phyloP scores from a whole-genome alignment of 164 flowering plant genomes.

The Vitis rotundifolia region DNA sequence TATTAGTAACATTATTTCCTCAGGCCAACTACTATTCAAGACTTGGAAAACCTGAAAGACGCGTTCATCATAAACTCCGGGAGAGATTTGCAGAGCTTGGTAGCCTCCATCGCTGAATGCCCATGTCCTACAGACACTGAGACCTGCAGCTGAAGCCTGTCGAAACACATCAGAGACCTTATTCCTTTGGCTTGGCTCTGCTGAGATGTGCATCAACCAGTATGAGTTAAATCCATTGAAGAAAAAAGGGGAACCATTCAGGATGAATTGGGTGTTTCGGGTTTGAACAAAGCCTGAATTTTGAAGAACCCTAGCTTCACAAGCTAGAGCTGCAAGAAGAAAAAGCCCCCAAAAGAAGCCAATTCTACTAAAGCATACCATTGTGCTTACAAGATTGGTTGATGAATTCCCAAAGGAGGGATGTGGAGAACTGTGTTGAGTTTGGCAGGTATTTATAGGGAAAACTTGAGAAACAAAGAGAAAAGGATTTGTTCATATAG shows the following conservation, averaged over 20 bases:
- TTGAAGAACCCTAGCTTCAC: constrained; percentile 4
- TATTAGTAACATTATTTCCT: no score
- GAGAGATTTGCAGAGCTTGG: constrained; percentile 46
- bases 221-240: constrained; percentile 58
- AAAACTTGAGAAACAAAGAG: no score
- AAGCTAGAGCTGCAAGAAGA: constrained; percentile 32
- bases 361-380: background rate
- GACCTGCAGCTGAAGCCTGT: constrained; percentile 36
- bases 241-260: constrained; percentile 28
- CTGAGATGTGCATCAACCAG: constrained; percentile 52
- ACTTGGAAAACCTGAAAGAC: constrained; percentile 35
- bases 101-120: constrained; percentile 53
- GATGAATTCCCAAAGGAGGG: background rate
- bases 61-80: constrained; percentile 37
- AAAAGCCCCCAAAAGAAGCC: constrained; percentile 23
- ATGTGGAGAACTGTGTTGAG: background rate
- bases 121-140: constrained; percentile 50
- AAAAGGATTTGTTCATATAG: background rate
- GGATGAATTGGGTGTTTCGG: constrained; percentile 21
- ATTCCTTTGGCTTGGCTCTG: constrained; percentile 25
- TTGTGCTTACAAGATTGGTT: background rate
- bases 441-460: no score
- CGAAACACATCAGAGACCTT: constrained; percentile 33
- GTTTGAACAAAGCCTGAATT: constrained; percentile 25
- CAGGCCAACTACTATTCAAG: no score